Evolutionary conservation across 257 asterid species (phyloP).

Genomic region (Parsonsia alboflavescens): DNA sequence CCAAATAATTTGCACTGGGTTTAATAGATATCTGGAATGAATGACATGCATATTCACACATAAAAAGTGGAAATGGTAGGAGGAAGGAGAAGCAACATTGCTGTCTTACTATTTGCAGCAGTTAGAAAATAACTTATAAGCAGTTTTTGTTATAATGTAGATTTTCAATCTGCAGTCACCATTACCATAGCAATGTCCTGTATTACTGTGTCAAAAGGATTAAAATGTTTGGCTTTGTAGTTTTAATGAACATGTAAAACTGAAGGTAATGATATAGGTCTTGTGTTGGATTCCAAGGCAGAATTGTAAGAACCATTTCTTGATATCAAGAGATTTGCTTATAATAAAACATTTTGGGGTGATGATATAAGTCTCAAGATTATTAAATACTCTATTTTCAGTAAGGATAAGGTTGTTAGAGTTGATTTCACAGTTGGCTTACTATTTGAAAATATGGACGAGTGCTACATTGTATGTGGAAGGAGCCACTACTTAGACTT

Average conservation of each 20-base stretch:
- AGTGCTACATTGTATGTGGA: neutral
- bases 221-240: neutral
- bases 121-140: neutral
- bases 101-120: constrained; percentile 1
- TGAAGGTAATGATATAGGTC: neutral
- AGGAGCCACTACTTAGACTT: neutral
- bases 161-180: neutral
- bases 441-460: neutral
- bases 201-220: neutral
- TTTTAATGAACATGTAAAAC: neutral
- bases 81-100: no score
- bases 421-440: neutral
- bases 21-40: no score
- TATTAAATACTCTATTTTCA: no score
- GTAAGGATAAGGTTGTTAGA: neutral
- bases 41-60: no score
- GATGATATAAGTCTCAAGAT: no score
- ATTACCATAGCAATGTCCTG: neutral
- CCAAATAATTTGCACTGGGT: no score
- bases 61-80: no score
- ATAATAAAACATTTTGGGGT: neutral
- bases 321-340: neutral
- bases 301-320: neutral
- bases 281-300: neutral
- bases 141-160: neutral